phyloP scores from a whole-genome alignment of 257 asterid genomes.

The Jasminum sambac region DNA sequence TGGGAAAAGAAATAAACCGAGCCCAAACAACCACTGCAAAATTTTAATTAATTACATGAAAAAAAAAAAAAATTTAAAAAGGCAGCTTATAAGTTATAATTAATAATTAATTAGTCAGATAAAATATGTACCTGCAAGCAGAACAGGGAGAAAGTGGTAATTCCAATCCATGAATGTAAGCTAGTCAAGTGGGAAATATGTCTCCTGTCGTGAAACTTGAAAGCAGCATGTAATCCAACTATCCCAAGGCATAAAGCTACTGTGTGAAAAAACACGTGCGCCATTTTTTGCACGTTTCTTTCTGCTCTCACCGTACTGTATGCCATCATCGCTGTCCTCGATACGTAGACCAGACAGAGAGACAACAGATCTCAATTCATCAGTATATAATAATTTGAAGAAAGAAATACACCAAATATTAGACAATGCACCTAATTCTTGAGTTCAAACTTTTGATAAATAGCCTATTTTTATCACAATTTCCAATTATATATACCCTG shows the following conservation, averaged over 20 bases:
- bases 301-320: constrained; percentile 65
- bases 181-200: constrained; percentile 46
- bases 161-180: constrained; percentile 79
- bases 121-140: constrained; percentile 61
- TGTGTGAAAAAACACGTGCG: constrained; percentile 44
- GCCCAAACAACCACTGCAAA: constrained; percentile 64
- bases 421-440: no score
- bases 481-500: no score
- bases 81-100: neutral
- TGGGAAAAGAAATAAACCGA: constrained; percentile 43
- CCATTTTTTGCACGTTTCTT: constrained; percentile 41
- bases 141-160: constrained; percentile 61
- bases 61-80: neutral
- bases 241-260: constrained; percentile 44
- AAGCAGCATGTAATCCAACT: constrained; percentile 63
- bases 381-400: neutral
- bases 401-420: no score
- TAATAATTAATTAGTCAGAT: neutral
- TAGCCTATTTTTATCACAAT: no score
- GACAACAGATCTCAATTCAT: constrained; percentile 21
- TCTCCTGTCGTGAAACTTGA: constrained; percentile 56
- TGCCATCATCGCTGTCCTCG: constrained; percentile 73
- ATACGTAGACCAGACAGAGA: constrained; percentile 33
- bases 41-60: neutral
- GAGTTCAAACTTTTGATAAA: no score